phyloP scores from a whole-genome alignment of 2,329 filamentous ascomycete species.

The Calcarisporium arbuscula region DNA sequence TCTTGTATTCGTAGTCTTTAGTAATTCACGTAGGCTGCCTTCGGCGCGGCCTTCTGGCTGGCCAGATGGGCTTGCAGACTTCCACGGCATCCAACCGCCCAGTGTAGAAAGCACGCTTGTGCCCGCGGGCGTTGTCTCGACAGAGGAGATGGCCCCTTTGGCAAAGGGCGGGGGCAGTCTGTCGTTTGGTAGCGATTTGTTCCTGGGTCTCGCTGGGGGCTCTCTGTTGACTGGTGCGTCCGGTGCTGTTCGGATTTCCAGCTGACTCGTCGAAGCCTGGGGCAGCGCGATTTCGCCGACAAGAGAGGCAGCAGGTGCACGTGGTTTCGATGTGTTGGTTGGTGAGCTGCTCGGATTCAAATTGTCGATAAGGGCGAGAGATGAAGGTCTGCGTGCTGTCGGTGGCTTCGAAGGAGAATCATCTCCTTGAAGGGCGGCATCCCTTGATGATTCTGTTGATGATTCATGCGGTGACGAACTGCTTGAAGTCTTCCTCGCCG shows the following conservation, averaged over 20 bases:
- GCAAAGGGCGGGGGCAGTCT: slow-evolving; percentile 19
- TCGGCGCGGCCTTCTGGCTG: slow-evolving; percentile 43
- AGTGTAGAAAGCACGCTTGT: slow-evolving; percentile 31
- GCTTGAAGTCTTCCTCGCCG: slow-evolving; percentile 29
- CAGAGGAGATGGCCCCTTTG: slow-evolving; percentile 20
- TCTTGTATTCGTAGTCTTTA: slow-evolving; percentile 33
- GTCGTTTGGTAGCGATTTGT: slow-evolving; percentile 13
- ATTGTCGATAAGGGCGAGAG: slow-evolving; percentile 31
- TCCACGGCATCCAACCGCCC: slow-evolving; percentile 42
- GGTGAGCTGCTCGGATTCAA: slow-evolving; percentile 25
- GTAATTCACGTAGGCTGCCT: slow-evolving; percentile 47
- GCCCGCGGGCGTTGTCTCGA: slow-evolving; percentile 16
- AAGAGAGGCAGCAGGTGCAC: slow-evolving; percentile 34
- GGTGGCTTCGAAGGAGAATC: slow-evolving; percentile 13
- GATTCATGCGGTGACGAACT: slow-evolving; percentile 24
- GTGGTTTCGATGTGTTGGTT: slow-evolving; percentile 21
- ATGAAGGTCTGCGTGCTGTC: slow-evolving; percentile 17
- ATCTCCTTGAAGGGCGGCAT: slow-evolving; percentile 15
- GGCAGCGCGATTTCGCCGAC: slow-evolving; percentile 51
- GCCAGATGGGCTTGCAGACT: slow-evolving; percentile 14
- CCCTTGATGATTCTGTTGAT: slow-evolving; percentile 22
- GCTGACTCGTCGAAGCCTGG: slow-evolving; percentile 46
- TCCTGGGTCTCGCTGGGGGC: slow-evolving; percentile 1
- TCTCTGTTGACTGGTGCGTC: slow-evolving; percentile 19
- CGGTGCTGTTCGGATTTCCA: slow-evolving; percentile 37